Evolutionary conservation across 805 yeast genomes (phyloP), one percentile per base, ranked within the genome.

Genomic region (Debaryomyces maramus): DNA sequence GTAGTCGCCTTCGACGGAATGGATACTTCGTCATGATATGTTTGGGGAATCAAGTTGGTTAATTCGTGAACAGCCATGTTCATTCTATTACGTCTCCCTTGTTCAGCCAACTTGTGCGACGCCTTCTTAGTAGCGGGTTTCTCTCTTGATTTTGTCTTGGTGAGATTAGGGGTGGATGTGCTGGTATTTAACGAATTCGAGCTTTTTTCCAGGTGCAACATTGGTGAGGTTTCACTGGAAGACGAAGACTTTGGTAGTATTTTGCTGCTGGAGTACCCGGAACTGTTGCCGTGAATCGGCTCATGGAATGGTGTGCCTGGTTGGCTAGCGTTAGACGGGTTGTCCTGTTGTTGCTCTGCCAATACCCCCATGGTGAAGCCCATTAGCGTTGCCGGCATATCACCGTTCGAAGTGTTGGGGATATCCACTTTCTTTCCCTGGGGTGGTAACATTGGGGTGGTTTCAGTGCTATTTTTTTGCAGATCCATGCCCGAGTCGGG

Each of bases 1-100:
- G 97, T 91, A 2, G 95, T 89, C 2, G 98, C 98, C 56, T 91
- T 91, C 19, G 95, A 83, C 1, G 95, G 95, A 23, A 86, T 82
- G 3, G 69, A 49, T 10, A 78, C 76, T 10, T 77, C 72, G 24
- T 77, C 83, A 41, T 74, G 78, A 51, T 80, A 66, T 17, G 61
- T 60, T 5, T 81, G 77, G 0, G 96, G 95, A 16, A 91, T 73
- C 45, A 88, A 63, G 7, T 69, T 52, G 6, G 83, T 82, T 43
- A 91, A 67, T 31, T 87, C 96, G 32, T 79, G 80, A 21, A 91
- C 81, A 0, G 97, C 98, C 40, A 72, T 66, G 60, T 93, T 93
- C 83, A 91, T 85, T 46, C 99, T 73, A 60, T 91, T 90, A 51
- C 99, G 77, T 38, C 99, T 75, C 11, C 96, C 98, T 62, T 93